Evolutionary conservation across 257 asterid species (phyloP).

Genomic region (Nemophila menziesii): DNA sequence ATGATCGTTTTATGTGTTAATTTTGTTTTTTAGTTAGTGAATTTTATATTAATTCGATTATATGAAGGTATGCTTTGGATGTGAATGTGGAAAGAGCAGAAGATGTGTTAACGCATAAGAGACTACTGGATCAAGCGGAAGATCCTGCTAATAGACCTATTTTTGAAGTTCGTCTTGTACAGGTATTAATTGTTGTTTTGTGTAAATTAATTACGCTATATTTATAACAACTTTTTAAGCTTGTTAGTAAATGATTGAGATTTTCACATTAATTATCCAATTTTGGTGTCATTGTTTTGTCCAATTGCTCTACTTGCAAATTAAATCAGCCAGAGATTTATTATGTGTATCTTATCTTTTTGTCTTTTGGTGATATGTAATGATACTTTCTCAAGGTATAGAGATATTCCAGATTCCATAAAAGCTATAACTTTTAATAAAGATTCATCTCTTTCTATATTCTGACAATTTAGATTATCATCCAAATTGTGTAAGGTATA

Average conservation of each 20-base stretch:
- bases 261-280: no score
- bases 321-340: no score
- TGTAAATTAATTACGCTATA: not conserved
- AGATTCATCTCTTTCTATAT: not conserved
- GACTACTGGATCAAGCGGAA: constrained; percentile 27
- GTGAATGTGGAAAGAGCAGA: constrained; percentile 52
- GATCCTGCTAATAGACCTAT: constrained; percentile 32
- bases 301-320: no score
- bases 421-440: no score
- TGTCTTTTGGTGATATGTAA: not conserved
- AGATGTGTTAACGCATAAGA: constrained; percentile 40
- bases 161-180: constrained; percentile 40
- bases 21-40: not conserved
- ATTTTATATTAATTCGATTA: not conserved
- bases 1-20: not conserved
- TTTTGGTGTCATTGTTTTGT: not conserved
- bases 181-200: constrained; percentile 17
- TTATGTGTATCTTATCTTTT: not conserved
- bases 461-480: no score
- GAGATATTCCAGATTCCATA: not conserved
- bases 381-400: not conserved
- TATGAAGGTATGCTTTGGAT: constrained; percentile 37
- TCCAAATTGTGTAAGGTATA: not conserved
- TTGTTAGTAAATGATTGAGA: not conserved
- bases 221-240: not conserved